Base-by-base conservation (phyloP, 495 filamentous ascomycete species). In the Tuber indicum region DNA sequence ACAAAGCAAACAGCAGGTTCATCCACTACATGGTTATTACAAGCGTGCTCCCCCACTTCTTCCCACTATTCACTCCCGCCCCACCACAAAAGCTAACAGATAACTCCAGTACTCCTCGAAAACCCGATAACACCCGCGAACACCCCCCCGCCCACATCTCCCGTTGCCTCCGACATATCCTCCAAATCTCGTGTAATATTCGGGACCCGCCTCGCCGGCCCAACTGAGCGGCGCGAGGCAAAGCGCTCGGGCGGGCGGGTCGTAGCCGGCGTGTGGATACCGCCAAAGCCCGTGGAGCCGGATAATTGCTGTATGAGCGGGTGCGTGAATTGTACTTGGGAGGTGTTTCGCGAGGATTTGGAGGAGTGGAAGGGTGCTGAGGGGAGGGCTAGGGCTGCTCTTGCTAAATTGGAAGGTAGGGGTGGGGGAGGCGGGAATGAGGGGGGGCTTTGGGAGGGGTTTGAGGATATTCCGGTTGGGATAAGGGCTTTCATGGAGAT, bases 241-340 rank as follows among this genome's bases (percentile, higher is more conserved):
- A 88, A 89, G 77, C 81, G 89, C 82, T 85, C 88, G 76, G 85
- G 87, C 69, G 88, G 85, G 81, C 88, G 87, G 69, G 87, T 89
- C 23, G 85, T 97, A 78, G 93, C 93, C 19, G 94, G 94, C 43
- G 89, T 97, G 17, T 86, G 89, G 75, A 92, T 97, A 6, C 94
- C 94, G 17, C 94, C 94, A 26, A 87, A 88, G 21, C 96, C 96
- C 12, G 10, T 90, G 73, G 96, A 99, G 84, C 96, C 96, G 21
- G 96, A 98, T 84, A 97, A 98, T 85, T 99, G 96, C 88, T 99
- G 96, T 86, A 99, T 98, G 96, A 93, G 91, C 81, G 96, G 96
- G 43, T 99, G 96, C 84, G 94, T 97, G 44, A 94, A 98, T 84
- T 99, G 96, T 84, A 95, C 97, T 17, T 99, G 95, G 95, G 78